Evolutionary conservation across 2,329 filamentous ascomycete species (phyloP), one percentile per base, ranked within the genome.

Genomic region (Phialophora macrospora): DNA sequence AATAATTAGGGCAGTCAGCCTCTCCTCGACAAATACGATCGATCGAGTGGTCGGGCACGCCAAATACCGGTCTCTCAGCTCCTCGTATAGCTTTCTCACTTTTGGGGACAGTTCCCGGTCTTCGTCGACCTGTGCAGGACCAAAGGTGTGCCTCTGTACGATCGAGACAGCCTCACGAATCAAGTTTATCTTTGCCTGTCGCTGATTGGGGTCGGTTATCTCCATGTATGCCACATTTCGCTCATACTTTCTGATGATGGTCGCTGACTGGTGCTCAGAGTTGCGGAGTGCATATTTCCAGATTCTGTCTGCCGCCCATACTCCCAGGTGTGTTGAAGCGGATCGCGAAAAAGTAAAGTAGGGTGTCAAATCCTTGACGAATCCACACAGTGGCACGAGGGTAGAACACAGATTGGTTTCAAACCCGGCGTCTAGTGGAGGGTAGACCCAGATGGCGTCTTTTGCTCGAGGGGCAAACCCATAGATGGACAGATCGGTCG

Each of bases 1-100:
- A 1, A 99, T 80, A 17, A 96, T 77, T 20, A 87, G 85, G 0
- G 93, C 94, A 0, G 92, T 94, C 69, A 90, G 87, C 48, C 93
- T 84, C 74, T 90, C 85, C 67, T 92, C 84, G 0, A 96, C 92
- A 76, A 99, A 98, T 0, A 98, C 86, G 62, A 99, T 96, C 73
- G 92, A 96, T 66, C 88, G 88, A 30, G 84, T 81, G 6, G 87
- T 82, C 1, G 81, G 82, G 2, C 81, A 77, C 1, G 81, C 77
- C 34, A 84, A 78, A 72, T 93, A 97, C 57, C 89, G 84, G 7
- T 85, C 76, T 2, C 77, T 74, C 0, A 98, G 80, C 62, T 88
- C 86, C 1, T 80, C 74, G 24, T 87, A 75, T 0, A 98, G 83
- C 4, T 83, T 72, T 3, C 84, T 76, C 0, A 94, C 88, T 75